Conservation (phyloP, 305 asterid species). For the Solanum aculeatissimum region DNA sequence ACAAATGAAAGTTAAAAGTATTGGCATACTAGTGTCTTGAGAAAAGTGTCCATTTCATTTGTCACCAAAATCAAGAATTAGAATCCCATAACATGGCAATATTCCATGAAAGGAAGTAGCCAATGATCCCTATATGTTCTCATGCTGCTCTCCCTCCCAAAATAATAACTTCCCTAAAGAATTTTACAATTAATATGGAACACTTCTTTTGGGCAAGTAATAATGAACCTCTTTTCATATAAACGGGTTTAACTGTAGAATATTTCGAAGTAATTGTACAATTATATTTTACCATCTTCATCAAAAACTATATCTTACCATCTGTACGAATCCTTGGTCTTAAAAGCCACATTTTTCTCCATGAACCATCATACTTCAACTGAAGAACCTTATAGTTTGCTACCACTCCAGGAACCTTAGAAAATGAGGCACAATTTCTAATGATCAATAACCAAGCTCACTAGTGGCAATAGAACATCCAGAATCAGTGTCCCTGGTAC, state of each 20-base stretch:
- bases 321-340: constrained; percentile 92
- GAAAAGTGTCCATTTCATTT: not conserved
- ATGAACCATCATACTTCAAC: constrained; percentile 59
- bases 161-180: not conserved
- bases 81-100: not conserved
- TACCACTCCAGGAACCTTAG: constrained; percentile 48
- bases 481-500: constrained; percentile 11
- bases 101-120: not conserved
- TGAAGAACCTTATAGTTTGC: constrained; percentile 69
- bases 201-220: not conserved
- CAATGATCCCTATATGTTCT: not conserved
- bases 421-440: not conserved
- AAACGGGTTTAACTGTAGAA: not conserved
- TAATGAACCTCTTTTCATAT: not conserved
- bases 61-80: not conserved
- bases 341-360: constrained; percentile 97
- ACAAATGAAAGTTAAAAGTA: not conserved
- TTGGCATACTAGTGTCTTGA: not conserved
- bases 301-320: constrained; percentile 31
- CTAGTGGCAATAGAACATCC: not conserved
- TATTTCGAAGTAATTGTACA: not conserved
- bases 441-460: not conserved
- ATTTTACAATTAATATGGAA: not conserved
- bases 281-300: constrained; percentile 43
- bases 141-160: not conserved